A percentile compares a stretch with the other conserved stretches of the same genome.
Conservation (phyloP, 2,329 filamentous ascomycete genomes). For the Phialemonium atrogriseum region DNA sequence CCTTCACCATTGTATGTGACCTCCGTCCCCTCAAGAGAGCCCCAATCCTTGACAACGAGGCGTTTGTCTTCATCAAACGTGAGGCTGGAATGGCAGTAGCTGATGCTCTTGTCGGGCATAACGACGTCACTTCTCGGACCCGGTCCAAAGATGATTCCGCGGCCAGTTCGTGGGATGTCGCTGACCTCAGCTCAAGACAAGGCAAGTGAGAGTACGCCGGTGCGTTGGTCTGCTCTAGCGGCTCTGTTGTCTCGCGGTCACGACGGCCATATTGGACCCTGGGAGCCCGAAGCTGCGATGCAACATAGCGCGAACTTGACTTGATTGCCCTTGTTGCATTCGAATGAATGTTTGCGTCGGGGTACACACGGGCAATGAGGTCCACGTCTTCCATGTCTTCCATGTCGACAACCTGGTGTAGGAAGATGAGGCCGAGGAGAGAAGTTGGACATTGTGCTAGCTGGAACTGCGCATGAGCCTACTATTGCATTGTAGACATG, state of each 20-base stretch:
- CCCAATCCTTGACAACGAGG: not conserved
- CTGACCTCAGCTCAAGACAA: constrained; percentile 6
- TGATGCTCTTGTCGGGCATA: not conserved
- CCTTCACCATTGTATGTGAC: constrained; percentile 15
- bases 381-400: constrained; percentile 2
- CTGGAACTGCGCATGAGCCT: too few relatives aligned
- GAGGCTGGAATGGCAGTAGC: not conserved
- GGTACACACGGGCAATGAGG: constrained; percentile 5
- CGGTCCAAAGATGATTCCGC: constrained; percentile 4
- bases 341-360: not conserved
- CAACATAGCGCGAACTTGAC: not conserved
- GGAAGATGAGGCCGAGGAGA: too few relatives aligned
- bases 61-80: not conserved
- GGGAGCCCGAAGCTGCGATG: not conserved
- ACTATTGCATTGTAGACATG: too few relatives aligned
- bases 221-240: not conserved
- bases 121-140: constrained; percentile 2
- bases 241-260: not conserved
- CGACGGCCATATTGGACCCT: not conserved
- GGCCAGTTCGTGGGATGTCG: constrained; percentile 2
- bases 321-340: not conserved
- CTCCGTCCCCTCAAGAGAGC: constrained; percentile 13
- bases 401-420: too few relatives aligned
- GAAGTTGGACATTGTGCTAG: too few relatives aligned
- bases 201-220: not conserved